These are phyloP conservation scores for Phytopythium vexans DNA, from an alignment of 352 stramenopile species.

Conservation along the genomic window DNA sequence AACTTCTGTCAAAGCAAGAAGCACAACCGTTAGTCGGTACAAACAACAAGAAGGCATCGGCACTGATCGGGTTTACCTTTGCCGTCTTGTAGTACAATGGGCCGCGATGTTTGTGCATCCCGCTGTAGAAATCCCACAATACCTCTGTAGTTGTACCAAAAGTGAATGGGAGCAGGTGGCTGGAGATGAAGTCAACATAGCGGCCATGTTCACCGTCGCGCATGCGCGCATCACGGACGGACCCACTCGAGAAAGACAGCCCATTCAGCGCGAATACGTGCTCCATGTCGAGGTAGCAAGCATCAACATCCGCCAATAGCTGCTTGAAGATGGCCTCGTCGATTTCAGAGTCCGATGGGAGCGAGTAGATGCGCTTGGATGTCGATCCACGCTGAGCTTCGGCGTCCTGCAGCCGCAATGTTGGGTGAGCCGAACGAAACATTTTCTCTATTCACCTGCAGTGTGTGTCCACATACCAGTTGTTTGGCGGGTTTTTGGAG, in stretches of 20 bases:
- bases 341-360: too few species aligned
- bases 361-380: too few species aligned
- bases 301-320: too few species aligned
- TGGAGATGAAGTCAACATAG: conserved; percentile 23
- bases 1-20: conserved; percentile 11
- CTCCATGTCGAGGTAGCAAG: too few species aligned
- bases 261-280: conserved; percentile 19
- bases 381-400: too few species aligned
- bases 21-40: conserved; percentile 2
- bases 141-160: conserved; percentile 15
- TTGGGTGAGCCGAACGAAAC: too few species aligned
- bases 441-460: too few species aligned
- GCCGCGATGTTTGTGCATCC: conserved; percentile 21
- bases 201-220: conserved; percentile 15
- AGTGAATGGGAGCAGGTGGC: conserved; percentile 24
- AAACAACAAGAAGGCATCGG: conserved; percentile 2
- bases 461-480: too few species aligned
- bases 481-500: too few species aligned
- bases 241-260: conserved; percentile 11
- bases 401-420: too few species aligned
- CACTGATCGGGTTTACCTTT: conserved; percentile 8
- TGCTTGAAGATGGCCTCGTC: too few species aligned
- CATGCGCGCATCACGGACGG: conserved; percentile 18
- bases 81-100: conserved; percentile 14
- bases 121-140: conserved; percentile 25